Base-by-base conservation (phyloP, 345 rosid species). In the Reutealis trisperma region DNA sequence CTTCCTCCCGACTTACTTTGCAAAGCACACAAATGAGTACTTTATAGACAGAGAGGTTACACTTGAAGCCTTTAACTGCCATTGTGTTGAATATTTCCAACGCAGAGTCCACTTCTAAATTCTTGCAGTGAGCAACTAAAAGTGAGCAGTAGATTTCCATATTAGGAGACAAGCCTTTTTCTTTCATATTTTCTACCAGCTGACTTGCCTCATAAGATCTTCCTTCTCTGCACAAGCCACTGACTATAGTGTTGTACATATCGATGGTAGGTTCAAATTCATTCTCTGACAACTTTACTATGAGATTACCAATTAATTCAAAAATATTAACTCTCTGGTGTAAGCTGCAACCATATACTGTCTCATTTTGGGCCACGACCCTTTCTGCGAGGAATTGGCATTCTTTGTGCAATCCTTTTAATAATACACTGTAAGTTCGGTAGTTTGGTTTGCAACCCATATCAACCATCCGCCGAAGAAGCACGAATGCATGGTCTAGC, bases 141-240 rank as follows among this genome's bases (percentile, higher is more conserved):
- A 90, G 84, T 70, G 86, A 75, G 80, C 52, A 70, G 68, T 77
- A 86, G 55, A 84, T 79, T 61, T 81, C 87, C 71, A 64, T 78
- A 73, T 68, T 57, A 51, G 90, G 91, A 67, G 47, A 84, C 75
- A 86, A 66, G 11, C 88, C 87, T 79, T 78, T 90, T 63, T 70
- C 84, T 80, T 79, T 85, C 94, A 90, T 89, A 58, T 62, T 55
- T 73, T 83, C 85, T 55, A 86, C 82, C 83, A 90, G 74, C 72
- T 84, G 87, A 75, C 70, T 64, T 47, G 90, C 91, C 79, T 83
- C 90, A 24, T 70, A 62, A 44, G 86, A 70, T 78, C 68, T 87
- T 6, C 90, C 89, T 75, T 83, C 89, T 71, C 86, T 82, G 76
- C 92, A 89, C 83, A 90, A 78, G 69, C 92, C 89, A 73, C 63